These are phyloP conservation scores for Gautieria morchelliformis DNA, from an alignment of 768 basidiomycete genomes.

Conservation along the genomic window DNA sequence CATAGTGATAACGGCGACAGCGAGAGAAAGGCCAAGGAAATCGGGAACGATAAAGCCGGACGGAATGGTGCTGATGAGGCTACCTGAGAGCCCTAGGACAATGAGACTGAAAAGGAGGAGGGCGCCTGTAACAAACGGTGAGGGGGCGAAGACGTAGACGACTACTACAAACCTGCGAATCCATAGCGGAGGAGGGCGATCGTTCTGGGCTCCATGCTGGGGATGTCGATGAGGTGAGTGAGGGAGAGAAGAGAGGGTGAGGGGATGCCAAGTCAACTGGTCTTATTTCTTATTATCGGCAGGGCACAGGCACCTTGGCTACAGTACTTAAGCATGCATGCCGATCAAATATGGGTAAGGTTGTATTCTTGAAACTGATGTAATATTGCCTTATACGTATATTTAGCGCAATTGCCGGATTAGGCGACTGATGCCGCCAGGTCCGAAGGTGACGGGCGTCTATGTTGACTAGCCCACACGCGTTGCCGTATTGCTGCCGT, in stretches of 20 bases:
- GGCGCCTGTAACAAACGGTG: neutral
- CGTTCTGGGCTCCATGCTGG: neutral
- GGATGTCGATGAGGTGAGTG: neutral
- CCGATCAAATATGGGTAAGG: too few species aligned
- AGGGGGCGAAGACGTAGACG: neutral
- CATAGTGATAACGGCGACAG: slow-evolving; percentile 19
- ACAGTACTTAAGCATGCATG: too few species aligned
- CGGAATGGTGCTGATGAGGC: neutral
- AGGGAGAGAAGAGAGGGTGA: neutral
- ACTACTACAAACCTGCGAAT: neutral
- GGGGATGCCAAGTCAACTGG: too few species aligned
- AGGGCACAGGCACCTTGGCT: too few species aligned
- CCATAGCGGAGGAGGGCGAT: neutral
- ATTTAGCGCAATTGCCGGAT: too few species aligned
- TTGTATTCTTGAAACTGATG: too few species aligned
- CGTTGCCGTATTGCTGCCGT: too few species aligned
- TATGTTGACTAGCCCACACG: too few species aligned
- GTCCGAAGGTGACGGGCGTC: too few species aligned
- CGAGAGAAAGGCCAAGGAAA: slow-evolving; percentile 22
- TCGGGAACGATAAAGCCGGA: neutral
- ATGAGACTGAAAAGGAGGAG: neutral
- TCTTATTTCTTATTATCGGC: too few species aligned
- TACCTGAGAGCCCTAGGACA: neutral
- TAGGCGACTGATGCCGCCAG: too few species aligned
- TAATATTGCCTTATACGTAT: too few species aligned